Evolutionary conservation across 208 protist genomes (phyloP), one percentile per base, ranked within the genome.

Genomic region (Leishmania guyanensis): DNA sequence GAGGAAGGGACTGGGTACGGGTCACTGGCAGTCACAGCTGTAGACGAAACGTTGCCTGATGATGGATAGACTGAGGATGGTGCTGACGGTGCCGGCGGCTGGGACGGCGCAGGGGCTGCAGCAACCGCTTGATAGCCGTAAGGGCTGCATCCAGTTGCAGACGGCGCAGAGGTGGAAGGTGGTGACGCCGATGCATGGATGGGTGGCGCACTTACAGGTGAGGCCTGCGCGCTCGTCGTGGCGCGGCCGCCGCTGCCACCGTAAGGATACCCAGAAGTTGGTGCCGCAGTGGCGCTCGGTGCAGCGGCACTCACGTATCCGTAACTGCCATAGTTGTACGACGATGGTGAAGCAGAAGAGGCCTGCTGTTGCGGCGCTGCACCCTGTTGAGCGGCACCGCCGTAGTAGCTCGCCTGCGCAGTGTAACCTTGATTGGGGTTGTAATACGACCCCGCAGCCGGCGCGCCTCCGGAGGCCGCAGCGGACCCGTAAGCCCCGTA

Each of bases 201-300:
- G 26, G 81, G 36, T 84, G 80, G 51, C 79, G 83, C 66, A 29
- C 36, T 51, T 56, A 80, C 43, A 56, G 66, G 65, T 36, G 80
- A 17, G 48, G 77, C 51, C 26, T 69, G 68, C 5, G 75, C 22
- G 84, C 66, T 53, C 71, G 77, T 64, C 9, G 76, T 68, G 81
- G 79, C 46, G 65, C 58, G 62, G 36, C 73, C 73, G 33, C 51
- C 33, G 62, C 71, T 79, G 51, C 68, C 69, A 43, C 70, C 80
- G 80, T 89, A 89, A 12, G 85, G 69, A 51, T 80, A 83, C 20
- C 64, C 78, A 36, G 78, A 81, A 20, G 81, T 56, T 14, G 82
- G 26, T 48, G 81, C 22, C 60, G 81, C 74, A 4, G 84, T 43
- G 10, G 75, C 46, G 6, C 46, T 60, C 8, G 76, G 0, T 16